Evolutionary conservation across 2,329 filamentous ascomycete species (phyloP), one percentile per base, ranked within the genome.

Genomic region (Claviceps pazoutovae): DNA sequence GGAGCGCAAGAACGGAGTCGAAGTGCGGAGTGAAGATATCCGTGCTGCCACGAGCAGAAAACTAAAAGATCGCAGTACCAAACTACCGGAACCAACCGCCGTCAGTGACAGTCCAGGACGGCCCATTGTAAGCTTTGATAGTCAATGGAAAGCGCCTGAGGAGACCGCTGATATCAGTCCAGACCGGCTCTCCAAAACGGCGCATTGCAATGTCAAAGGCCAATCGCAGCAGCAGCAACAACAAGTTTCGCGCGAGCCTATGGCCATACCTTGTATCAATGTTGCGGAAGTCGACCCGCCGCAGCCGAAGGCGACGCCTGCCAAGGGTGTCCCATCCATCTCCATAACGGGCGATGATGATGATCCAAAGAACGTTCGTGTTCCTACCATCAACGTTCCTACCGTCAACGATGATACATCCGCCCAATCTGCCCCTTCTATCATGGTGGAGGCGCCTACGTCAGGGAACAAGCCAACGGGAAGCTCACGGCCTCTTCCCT

Each of bases 61-160:
- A 64, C 73, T 93, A 57, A 89, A 82, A 65, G 88, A 95, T 67
- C 83, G 90, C 63, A 96, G 89, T 68, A 70, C 82, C 53, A 94
- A 87, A 64, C 74, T 97, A 56, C 91, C 90, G 30, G 91, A 85
- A 62, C 91, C 91, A 57, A 88, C 86, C 51, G 84, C 87, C 62
- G 90, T 97, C 68, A 96, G 89, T 71, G 86, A 96, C 71, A 86
- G 79, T 63, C 85, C 86, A 60, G 88, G 88, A 60, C 82, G 91
- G 64, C 91, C 91, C 56, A 97, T 97, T 74, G 91, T 97, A 75
- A 97, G 91, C 77, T 97, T 97, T 76, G 80, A 95, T 70, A 79
- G 79, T 62, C 79, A 84, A 65, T 95, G 88, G 83, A 85, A 82
- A 74, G 78, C 82, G 64, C 79, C 78, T 65, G 82, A 86, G 65